Conservation (phyloP, 257 asterid genomes). For the Solanum commersonii region DNA sequence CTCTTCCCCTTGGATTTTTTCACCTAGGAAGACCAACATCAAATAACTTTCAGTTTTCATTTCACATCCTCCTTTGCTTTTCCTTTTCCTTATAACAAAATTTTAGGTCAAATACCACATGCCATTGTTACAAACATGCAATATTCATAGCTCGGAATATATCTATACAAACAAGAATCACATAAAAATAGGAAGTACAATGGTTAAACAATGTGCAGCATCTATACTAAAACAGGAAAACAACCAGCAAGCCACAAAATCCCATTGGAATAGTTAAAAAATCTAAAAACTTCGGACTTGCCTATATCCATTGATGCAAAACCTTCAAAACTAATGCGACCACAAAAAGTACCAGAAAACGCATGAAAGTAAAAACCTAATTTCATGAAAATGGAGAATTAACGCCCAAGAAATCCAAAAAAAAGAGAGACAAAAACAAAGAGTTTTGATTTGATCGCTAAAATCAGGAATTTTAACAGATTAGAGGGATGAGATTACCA, state of each 20-base stretch:
- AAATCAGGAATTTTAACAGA: no score
- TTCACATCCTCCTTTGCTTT: background rate
- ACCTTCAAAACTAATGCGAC: background rate
- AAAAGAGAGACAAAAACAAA: background rate
- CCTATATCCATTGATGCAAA: background rate
- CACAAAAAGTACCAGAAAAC: background rate
- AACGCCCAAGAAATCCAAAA: background rate
- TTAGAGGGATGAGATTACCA: conserved; percentile 24
- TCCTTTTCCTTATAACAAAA: background rate
- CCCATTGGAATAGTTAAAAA: background rate
- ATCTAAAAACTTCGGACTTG: background rate
- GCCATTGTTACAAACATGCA: background rate
- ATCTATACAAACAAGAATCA: background rate
- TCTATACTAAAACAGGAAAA: background rate
- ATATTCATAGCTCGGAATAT: background rate
- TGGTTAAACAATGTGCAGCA: background rate
- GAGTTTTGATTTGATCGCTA: background rate
- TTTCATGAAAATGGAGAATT: background rate
- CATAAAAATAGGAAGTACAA: background rate
- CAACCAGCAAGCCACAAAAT: background rate
- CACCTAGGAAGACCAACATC: conserved; percentile 33
- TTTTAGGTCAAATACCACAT: background rate
- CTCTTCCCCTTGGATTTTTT: conserved; percentile 25
- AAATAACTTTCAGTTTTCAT: conserved; percentile 1
- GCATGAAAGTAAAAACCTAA: background rate